Percentiles rank a stretch among this genome's conserved stretches.
Evolutionary conservation across 108 stramenopile species (phyloP).

Genomic region (Fragilaria crotonensis): DNA sequence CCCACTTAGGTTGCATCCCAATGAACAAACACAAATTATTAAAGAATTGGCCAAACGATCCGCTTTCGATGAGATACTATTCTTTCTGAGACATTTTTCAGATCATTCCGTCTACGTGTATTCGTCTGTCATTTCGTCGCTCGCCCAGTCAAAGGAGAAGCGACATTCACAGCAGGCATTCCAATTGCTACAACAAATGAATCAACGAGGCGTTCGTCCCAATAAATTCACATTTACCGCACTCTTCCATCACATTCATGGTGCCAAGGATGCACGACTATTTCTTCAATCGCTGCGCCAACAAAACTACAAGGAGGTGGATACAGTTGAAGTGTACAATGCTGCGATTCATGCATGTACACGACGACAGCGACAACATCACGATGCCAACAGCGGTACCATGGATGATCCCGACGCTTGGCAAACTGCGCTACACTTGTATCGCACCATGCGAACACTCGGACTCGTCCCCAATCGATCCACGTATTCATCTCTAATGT

Average conservation of each 20-base stretch:
- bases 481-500: slow-evolving; percentile 38
- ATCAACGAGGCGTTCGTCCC: slow-evolving; percentile 10
- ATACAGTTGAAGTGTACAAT: slow-evolving; percentile 26
- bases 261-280: not conserved
- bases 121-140: slow-evolving; percentile 16
- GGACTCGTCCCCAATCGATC: slow-evolving; percentile 37
- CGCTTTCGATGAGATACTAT: slow-evolving; percentile 16
- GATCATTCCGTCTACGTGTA: slow-evolving; percentile 12
- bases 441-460: slow-evolving; percentile 31
- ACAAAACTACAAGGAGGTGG: not conserved
- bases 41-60: slow-evolving; percentile 9
- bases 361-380: not conserved
- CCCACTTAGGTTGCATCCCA: not conserved
- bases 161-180: slow-evolving; percentile 9
- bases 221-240: slow-evolving; percentile 22
- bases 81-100: slow-evolving; percentile 7
- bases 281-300: slow-evolving; percentile 1
- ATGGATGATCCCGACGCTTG: slow-evolving; percentile 19
- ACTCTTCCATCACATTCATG: slow-evolving; percentile 13
- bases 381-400: not conserved
- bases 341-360: slow-evolving; percentile 36
- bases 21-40: slow-evolving; percentile 13
- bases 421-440: slow-evolving; percentile 39
- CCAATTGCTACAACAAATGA: slow-evolving; percentile 10
- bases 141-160: not conserved